Base-by-base conservation (phyloP, 345 rosid genomes). In the Alliaria petiolata region DNA sequence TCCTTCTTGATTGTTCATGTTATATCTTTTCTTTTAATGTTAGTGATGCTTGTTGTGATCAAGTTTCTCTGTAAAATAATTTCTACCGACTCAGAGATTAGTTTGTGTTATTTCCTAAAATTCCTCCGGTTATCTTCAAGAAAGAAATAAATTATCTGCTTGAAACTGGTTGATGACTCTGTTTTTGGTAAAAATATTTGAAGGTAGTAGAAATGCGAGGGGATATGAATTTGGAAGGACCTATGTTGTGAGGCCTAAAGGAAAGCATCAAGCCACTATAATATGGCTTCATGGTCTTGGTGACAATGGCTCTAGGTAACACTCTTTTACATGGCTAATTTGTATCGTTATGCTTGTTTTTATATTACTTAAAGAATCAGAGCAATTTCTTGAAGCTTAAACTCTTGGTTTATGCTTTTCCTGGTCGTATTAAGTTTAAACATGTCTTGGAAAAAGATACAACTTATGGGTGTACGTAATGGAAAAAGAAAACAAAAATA, bases 281-380 rank as follows among this genome's bases (percentile, higher is more conserved):
- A 85, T 88, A 28, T 88, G 93, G 93, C 81, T 86, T 45, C 93
- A 88, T 65, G 91, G 93, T 71, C 93, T 88, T 8, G 93, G 91
- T 30, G 91, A 88, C 65, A 88, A 86, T 76, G 91, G 95, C 53
- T 86, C 88, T 15, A 85, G 91, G 95, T 88, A 76, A 46, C 52
- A 38, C 10, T 64, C 28, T 62, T n/a, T 77, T 11, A 34, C 42
- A 54, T 39, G 31, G 33, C 10, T 38, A 54, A 15, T 73, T 47
- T 43, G 3, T 67, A 43, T 11, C 33, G 25, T 52, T 42, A 31
- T 50, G 20, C 0, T 22, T 22, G 25, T 22, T 26, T 4, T 10
- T 8, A 4, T 17, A 13, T 31, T 57, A 5, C 58, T 47, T 43
- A 6, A 2, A 34, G 20, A 31, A 14, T 3, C 31, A 54, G 49